phyloP scores from a whole-genome alignment of 75 land plant genomes.

The Pinus taeda region DNA sequence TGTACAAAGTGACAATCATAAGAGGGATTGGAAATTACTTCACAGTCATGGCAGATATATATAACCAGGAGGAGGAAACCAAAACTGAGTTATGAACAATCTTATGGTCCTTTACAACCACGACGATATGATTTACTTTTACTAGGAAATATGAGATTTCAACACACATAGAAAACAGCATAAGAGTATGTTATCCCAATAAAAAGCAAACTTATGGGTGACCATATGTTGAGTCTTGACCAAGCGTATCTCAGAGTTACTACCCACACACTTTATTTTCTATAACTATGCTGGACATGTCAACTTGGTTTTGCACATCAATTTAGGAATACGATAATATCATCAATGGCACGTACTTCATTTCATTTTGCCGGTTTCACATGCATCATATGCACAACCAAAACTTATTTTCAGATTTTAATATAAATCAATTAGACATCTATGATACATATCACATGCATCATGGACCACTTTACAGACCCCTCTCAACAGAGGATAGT shows the following conservation, averaged over 20 bases:
- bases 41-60: background rate
- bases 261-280: background rate
- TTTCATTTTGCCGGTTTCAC: background rate
- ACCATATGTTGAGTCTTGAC: too few relatives aligned
- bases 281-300: background rate
- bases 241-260: background rate
- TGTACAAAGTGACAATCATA: conserved; percentile 15
- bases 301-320: too few relatives aligned
- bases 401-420: background rate
- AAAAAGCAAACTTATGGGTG: background rate
- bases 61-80: background rate
- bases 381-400: background rate
- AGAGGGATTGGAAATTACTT: background rate
- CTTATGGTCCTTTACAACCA: too few relatives aligned
- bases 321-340: too few relatives aligned
- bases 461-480: background rate
- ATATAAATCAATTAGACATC: background rate
- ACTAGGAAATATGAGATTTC: too few relatives aligned
- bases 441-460: background rate
- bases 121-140: too few relatives aligned
- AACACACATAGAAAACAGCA: too few relatives aligned
- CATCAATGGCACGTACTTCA: too few relatives aligned
- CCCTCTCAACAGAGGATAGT: background rate
- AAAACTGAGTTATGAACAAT: too few relatives aligned
- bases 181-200: background rate